Conservation (phyloP, 768 basidiomycete species). For the Russula griseocarnosa region DNA sequence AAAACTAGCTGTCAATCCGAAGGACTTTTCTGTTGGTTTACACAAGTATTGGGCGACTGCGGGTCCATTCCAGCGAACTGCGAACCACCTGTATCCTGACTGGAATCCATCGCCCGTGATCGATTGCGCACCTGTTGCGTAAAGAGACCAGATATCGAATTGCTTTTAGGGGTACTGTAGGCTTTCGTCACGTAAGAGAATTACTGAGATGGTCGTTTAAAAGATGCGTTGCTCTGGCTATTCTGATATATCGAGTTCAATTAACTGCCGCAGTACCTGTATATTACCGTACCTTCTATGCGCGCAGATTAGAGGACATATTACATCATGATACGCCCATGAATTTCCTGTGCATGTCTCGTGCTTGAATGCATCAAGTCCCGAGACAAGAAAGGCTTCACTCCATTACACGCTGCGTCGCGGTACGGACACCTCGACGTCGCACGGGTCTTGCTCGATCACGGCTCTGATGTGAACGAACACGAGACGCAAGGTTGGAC, state of each 20-base stretch:
- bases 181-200: background rate
- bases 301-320: too few species aligned
- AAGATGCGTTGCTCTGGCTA: background rate
- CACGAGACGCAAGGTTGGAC: too few species aligned
- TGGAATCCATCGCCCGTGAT: slow-evolving; percentile 28
- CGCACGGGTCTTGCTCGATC: too few species aligned
- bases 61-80: background rate
- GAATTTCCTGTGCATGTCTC: background rate
- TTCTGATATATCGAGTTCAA: background rate
- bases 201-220: background rate
- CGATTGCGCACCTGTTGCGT: slow-evolving; percentile 8
- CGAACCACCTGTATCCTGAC: slow-evolving; percentile 26
- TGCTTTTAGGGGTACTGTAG: background rate
- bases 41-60: slow-evolving; percentile 7
- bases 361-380: too few species aligned
- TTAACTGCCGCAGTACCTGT: too few species aligned
- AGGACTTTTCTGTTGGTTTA: slow-evolving; percentile 2
- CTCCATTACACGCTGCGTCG: too few species aligned
- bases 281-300: too few species aligned
- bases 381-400: too few species aligned
- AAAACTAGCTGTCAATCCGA: slow-evolving; percentile 13
- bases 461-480: too few species aligned
- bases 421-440: too few species aligned
- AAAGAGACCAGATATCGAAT: too few species aligned
- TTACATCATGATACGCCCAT: background rate